Conservation (phyloP, 2,329 filamentous ascomycete species). For the Macroventuria anomochaeta region DNA sequence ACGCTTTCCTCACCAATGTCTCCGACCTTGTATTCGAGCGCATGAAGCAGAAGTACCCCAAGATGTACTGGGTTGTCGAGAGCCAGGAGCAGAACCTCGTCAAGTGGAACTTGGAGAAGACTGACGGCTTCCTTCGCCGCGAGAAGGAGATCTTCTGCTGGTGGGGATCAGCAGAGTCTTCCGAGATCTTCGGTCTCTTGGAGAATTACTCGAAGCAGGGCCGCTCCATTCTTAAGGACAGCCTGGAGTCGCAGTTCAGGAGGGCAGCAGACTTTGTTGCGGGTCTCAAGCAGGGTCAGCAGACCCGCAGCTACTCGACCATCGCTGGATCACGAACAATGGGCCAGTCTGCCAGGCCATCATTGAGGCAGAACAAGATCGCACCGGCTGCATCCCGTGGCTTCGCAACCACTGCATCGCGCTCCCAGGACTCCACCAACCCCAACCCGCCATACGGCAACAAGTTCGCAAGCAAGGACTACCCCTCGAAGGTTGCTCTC, state of each 20-base stretch:
- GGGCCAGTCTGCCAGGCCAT: constrained; percentile 36
- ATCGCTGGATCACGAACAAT: constrained; percentile 48
- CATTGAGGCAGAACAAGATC: constrained; percentile 28
- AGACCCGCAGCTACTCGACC: constrained; percentile 70
- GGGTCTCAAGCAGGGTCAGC: constrained; percentile 64
- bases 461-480: constrained; percentile 84
- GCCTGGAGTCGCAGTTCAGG: constrained; percentile 84
- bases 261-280: constrained; percentile 75
- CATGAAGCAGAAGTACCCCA: constrained; percentile 91
- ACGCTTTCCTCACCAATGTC: constrained; percentile 92
- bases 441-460: constrained; percentile 88
- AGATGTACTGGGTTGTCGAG: constrained; percentile 94
- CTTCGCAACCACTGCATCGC: constrained; percentile 61
- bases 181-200: constrained; percentile 83
- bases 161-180: constrained; percentile 84
- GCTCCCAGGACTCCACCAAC: constrained; percentile 65
- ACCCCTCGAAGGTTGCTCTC: constrained; percentile 79
- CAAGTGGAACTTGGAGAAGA: constrained; percentile 94
- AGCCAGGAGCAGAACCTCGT: constrained; percentile 95
- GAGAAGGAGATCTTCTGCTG: constrained; percentile 94
- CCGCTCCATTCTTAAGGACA: constrained; percentile 85
- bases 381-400: constrained; percentile 53
- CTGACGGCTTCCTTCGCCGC: constrained; percentile 86
- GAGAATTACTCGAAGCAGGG: constrained; percentile 84
- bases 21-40: constrained; percentile 93